Base-by-base conservation (phyloP, 192 early-diverging fungal genomes). In the Phycomyces nitens region DNA sequence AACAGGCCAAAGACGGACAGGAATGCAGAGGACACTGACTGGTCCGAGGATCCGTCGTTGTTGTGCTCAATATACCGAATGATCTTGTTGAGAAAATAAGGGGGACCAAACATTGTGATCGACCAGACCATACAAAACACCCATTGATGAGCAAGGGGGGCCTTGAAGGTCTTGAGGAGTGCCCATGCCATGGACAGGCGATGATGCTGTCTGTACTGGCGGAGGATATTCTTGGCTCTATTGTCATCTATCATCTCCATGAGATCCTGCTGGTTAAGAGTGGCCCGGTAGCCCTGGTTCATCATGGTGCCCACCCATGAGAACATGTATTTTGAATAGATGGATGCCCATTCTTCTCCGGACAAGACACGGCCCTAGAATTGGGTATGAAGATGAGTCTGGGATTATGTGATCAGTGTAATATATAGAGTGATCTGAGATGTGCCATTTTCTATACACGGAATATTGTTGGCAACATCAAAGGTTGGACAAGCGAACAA, bases 1-100 rank as follows among this genome's bases (percentile, higher is more conserved):
- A 89, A 76, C 34, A 92, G 58, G 24, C 83, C 84, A 34, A 86
- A 72, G 0, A 84, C 85, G 49, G 81, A 88, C 27, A 84, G 54
- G 44, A 81, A 92, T 1, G 85, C 81, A 10, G 3, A 5, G 7
- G 72, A 74, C 10, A 64, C 47, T 9, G 51, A 22, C 39, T 66
- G 60, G 5, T 62, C 26, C 23, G 44, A 55, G 51, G 14, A 44
- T 3, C 18, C 38, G 0, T 24, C 42, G 7, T 40, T 51, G 40
- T 59, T 21, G 51, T 71, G 50, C 23, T 76, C 76, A 21, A 88
- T 84, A 15, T 72, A 79, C 9, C 71, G 60, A 49, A 88, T 55
- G 20, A 88, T 80, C 26, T 74, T 75, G 63, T 84, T 76, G 49
- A 88, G 60, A 60, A 80, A 86, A 62, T 78, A 87, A 9, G 85